A percentile compares a stretch with the other conserved stretches of the same genome.
phyloP scores from a whole-genome alignment of 1,139 yeast genomes.

The Geotrichum restrictum region DNA sequence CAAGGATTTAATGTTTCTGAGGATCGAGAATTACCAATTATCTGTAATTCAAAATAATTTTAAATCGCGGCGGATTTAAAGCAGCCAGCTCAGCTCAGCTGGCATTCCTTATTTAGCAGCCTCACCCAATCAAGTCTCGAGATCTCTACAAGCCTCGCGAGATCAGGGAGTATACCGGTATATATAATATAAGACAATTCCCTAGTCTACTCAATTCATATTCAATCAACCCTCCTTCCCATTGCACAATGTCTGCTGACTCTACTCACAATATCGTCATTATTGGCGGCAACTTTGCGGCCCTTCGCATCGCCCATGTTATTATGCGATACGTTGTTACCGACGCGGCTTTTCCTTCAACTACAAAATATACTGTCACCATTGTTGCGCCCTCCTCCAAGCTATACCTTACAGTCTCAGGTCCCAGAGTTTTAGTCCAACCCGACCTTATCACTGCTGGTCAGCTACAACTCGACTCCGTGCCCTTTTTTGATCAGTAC shows the following conservation, averaged over 20 bases:
- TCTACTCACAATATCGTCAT: constrained; percentile 26
- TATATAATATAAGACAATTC: too few species aligned
- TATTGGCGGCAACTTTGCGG: constrained; percentile 31
- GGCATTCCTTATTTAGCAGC: too few species aligned
- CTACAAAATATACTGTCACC: constrained; percentile 24
- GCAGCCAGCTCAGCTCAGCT: too few species aligned
- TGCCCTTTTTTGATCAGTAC: constrained; percentile 22
- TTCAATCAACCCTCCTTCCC: too few species aligned
- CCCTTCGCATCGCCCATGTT: constrained; percentile 23
- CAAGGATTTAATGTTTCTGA: too few species aligned
- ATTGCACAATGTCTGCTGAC: constrained; percentile 5
- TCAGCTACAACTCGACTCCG: constrained; percentile 22
- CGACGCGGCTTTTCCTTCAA: not conserved
- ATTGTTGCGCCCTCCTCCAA: constrained; percentile 24
- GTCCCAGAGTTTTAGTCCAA: constrained; percentile 31
- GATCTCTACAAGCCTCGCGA: too few species aligned
- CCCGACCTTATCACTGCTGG: constrained; percentile 24
- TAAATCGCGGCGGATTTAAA: too few species aligned
- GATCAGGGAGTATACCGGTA: too few species aligned
- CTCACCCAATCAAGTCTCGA: too few species aligned
- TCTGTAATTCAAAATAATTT: too few species aligned
- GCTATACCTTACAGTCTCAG: constrained; percentile 26
- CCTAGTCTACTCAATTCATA: too few species aligned
- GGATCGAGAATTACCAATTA: too few species aligned
- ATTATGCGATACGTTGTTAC: constrained; percentile 22